Base-by-base conservation (phyloP, 768 basidiomycete species). In the Boletus rubescentipes region DNA sequence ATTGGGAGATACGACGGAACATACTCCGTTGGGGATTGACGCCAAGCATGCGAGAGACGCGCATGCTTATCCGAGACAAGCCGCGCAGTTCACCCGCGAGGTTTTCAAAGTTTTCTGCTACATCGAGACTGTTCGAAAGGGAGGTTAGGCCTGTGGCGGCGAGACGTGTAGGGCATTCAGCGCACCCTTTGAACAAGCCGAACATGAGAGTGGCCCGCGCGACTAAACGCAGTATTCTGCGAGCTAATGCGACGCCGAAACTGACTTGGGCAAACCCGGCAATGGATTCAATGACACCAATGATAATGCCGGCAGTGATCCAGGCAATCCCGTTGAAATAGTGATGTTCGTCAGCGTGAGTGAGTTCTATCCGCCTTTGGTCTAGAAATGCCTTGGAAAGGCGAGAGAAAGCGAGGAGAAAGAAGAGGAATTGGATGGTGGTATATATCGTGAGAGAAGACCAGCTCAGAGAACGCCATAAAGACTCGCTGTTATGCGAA, bases 151-250 rank as follows among this genome's bases (percentile, higher is more conserved):
- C 0, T 35, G 29, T 14, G 21, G 32, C 12, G 35, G 14, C 2
- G 37, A 49, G 34, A 12, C 12, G 14, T 0, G 30, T n/a, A 20
- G 41, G 9, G 10, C 34, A 18, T 9, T n/a, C 2, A 23, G 69
- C 83, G 51, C 55, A 89, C 89, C 89, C 89, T 72, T 85, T 85
- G 29, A 83, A 69, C 20, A 85, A 58, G 16, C 89, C 90, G 50
- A 86, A 77, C 53, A 81, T 77, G 18, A 91, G 64, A 58, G 71
- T 77, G 0, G 75, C 78, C 42, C 87, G 76, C 3, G 77, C 75
- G 11, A 84, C 36, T 47, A 86, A 67, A 40, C 86, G 75, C 34
- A 92, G 54, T 20, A 83, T 71, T 15, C 89, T 79, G 35, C 90
- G 76, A 9, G 78, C 73, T 14, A 91, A 58, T 1, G 75, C 70